Evolutionary conservation across 2,329 filamentous ascomycete genomes (phyloP), one percentile per base, ranked within the genome.

Genomic region (Aspergillus tanneri): DNA sequence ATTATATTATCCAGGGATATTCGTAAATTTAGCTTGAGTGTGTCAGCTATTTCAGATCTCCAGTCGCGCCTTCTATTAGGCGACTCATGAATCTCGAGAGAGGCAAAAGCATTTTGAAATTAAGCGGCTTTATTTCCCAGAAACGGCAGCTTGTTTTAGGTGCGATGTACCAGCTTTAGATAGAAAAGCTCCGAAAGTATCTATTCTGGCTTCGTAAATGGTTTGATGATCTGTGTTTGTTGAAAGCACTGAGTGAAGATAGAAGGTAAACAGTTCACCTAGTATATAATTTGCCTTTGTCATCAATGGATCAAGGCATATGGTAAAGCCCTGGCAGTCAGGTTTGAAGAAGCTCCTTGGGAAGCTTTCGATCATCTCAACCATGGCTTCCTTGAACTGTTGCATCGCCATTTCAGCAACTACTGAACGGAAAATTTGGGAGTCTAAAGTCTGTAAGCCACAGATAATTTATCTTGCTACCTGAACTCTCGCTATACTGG

Each of bases 1-100:
- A 79, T 61, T 7, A 83, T 64, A 2, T 63, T 66, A n/a, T 77
- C 69, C 6, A 77, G 68, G 24, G 77, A 74, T 21, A 69, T 65
- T 11, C 64, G 65, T 11, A 74, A 69, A 54, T 71, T 68, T 19
- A 66, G 60, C 23, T 68, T 61, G n/a, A 83, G 64, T 10, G 73
- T 69, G 6, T 69, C 64, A 0, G 68, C 65, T 9, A 84, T 59
- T 3, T 67, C 69, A 25, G 68, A 56, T 52, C 72, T 72, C 81
- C 81, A 84, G 50, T 81, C 69, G 23, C 69, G 62, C 28, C 67
- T 65, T 34, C 66, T 53, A 42, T 50, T 30, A 49, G 61, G 12
- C 56, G 39, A 22, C n/a, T 49, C 52, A 12, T 37, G 45, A 12
- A 37, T 42, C 8, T 51, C 44, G 5, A 45, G 52, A 9, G 58